Conservation (phyloP, 441 rosid species). For the Pelargonium exstipulatum region DNA sequence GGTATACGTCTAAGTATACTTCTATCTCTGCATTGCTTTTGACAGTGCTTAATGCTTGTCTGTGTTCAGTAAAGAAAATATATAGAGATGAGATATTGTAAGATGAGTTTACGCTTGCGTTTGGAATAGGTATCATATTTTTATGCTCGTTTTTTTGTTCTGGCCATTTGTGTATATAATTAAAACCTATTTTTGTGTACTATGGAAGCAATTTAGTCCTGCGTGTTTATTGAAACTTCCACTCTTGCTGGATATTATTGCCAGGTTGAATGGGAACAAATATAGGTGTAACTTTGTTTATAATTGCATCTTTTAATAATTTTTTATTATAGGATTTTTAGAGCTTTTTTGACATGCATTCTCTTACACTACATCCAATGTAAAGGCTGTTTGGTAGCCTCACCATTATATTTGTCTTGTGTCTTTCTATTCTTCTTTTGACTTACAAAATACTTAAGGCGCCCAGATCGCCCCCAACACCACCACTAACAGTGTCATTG, state of each 20-base stretch:
- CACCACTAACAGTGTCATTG: not conserved
- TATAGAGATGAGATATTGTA: not conserved
- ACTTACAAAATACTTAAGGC: not conserved
- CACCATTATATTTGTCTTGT: not conserved
- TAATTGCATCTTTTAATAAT: not conserved
- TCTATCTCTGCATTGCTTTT: slow-evolving; percentile 4
- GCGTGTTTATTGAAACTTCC: not conserved
- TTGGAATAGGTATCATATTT: not conserved
- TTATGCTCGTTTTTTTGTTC: not conserved
- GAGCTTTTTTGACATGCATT: not conserved
- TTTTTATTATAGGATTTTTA: not conserved
- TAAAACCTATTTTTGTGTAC: slow-evolving; percentile 1
- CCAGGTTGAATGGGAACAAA: not conserved
- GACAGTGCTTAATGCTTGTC: slow-evolving; percentile 10
- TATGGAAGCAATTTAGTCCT: not conserved
- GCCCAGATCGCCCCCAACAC: not conserved
- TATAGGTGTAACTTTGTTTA: not conserved
- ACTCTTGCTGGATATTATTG: not conserved
- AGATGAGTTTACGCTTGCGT: not conserved
- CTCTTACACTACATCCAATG: not conserved
- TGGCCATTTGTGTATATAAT: slow-evolving; percentile 2
- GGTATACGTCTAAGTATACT: slow-evolving; percentile 38
- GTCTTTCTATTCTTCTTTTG: not conserved
- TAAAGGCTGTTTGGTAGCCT: not conserved
- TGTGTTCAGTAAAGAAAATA: not conserved